These are phyloP conservation scores for Candida gorgasii DNA, from an alignment of 805 yeast genomes.

Conservation along the genomic window DNA sequence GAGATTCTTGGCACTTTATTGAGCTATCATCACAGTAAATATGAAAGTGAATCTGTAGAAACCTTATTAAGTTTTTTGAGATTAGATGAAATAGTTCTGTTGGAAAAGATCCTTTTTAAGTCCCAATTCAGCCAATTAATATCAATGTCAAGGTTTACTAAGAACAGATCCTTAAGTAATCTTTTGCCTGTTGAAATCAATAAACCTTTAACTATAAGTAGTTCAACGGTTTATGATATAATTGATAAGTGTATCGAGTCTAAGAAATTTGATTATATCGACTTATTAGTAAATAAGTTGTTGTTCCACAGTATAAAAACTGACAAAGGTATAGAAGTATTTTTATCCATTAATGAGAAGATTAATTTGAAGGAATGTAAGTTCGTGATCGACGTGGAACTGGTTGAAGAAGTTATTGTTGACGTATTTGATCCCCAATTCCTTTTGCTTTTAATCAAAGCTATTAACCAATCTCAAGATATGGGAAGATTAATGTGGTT, in stretches of 20 bases:
- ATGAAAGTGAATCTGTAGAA: constrained; percentile 22
- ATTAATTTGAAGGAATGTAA: constrained; percentile 5
- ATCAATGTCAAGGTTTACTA: constrained; percentile 27
- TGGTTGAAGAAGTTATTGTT: constrained; percentile 15
- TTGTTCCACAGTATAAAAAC: constrained; percentile 24
- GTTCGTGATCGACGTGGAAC: constrained; percentile 13
- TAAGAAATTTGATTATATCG: constrained; percentile 28
- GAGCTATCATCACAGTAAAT: constrained; percentile 23
- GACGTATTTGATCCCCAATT: constrained; percentile 24
- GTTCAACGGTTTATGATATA: constrained; percentile 24
- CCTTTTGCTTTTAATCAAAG: constrained; percentile 23
- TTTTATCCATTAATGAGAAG: constrained; percentile 11
- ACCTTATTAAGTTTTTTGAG: constrained; percentile 28
- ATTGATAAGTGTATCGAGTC: constrained; percentile 31
- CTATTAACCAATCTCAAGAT: constrained; percentile 28
- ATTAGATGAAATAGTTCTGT: constrained; percentile 24
- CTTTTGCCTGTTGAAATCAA: constrained; percentile 11
- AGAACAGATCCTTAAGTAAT: constrained; percentile 6
- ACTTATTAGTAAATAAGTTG: constrained; percentile 33
- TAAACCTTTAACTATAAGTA: constrained; percentile 19
- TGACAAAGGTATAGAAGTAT: constrained; percentile 2
- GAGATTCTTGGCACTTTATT: constrained; percentile 28
- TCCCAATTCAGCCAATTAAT: constrained; percentile 24
- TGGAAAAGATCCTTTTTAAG: constrained; percentile 21
- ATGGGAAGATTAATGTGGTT: constrained; percentile 37